Evolutionary conservation across 2,329 filamentous ascomycete species (phyloP), one percentile per base, ranked within the genome.

Genomic region (Fusarium pilosicola): DNA sequence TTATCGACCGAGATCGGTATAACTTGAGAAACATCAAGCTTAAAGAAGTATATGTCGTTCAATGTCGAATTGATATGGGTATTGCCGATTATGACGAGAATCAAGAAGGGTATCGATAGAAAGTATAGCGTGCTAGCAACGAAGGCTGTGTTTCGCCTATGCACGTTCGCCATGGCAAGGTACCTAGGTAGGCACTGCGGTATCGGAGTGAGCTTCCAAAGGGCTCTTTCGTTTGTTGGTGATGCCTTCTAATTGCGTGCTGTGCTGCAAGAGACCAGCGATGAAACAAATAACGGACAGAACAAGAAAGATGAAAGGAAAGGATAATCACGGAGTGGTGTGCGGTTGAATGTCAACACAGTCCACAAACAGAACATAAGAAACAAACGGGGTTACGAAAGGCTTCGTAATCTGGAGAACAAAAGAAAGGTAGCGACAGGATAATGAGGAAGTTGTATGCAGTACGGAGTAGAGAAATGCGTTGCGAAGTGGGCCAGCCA

Each of bases 11-110:
- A 90, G 39, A 90, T 85, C 0, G 93, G 93, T 64, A 97, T 92
- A 80, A 98, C 92, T 78, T 97, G 89, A 75, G 93, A 89, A 55
- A 98, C 88, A 82, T 97, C 89, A 77, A 98, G 89, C 77, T 92
- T 92, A 82, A 97, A 92, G 83, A 98, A 96, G 84, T 93, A 97
- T 76, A 93, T 94, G 65, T 90, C 84, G 68, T 88, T 88, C 39
- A 95, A 85, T 12, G 93, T 87, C 22, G 86, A 79, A 65, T 87
- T 87, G 76, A 90, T 85, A 77, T 86, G 87, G 60, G 91, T 92
- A 82, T 93, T 95, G 75, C 94, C 95, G 75, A 97, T 89, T 77
- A 94, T 87, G 77, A 90, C 93, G 75, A 97, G 88, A 70, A 97
- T 89, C 44, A 97, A 86, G 81, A 97, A 97, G 73, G 96, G 86